Percentiles rank a stretch among this genome's conserved stretches.
phyloP scores from a whole-genome alignment of 192 early-diverging fungal species.

The Paraglomus brasilianum region DNA sequence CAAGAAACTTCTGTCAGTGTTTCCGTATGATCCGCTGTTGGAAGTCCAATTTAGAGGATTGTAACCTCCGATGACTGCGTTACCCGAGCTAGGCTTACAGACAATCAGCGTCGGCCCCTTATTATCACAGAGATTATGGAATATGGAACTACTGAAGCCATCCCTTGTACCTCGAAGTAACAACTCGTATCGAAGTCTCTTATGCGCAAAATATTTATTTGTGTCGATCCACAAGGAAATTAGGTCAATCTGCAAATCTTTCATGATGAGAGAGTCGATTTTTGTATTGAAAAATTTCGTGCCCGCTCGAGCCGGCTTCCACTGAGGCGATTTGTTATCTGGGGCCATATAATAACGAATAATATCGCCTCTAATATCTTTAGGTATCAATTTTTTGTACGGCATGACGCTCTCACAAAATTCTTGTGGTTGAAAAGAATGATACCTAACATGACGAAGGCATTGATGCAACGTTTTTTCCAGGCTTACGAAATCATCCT shows the following conservation, averaged over 20 bases:
- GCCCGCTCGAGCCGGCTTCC: too few species aligned
- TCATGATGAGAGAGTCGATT: too few species aligned
- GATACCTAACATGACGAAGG: too few species aligned
- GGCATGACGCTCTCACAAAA: slow-evolving; percentile 18
- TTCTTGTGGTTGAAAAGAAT: neutral
- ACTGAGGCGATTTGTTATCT: neutral
- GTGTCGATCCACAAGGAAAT: neutral
- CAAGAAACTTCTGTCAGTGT: slow-evolving; percentile 5
- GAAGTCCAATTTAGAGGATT: slow-evolving; percentile 14
- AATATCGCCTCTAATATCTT: neutral
- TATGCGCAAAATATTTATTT: neutral
- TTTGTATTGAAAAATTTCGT: too few species aligned
- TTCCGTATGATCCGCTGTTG: neutral
- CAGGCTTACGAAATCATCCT: neutral
- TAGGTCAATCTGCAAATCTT: neutral
- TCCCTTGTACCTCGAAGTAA: neutral
- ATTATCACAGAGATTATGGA: slow-evolving; percentile 9
- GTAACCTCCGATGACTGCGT: slow-evolving; percentile 15
- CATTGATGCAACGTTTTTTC: neutral
- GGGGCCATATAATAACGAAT: slow-evolving; percentile 23
- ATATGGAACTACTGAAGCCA: neutral
- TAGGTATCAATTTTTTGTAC: slow-evolving; percentile 9
- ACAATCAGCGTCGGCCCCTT: neutral
- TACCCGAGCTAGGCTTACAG: neutral
- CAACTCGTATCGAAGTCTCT: neutral